Conservation (phyloP, 768 basidiomycete species). For the Candolleomyces aberdarensis region DNA sequence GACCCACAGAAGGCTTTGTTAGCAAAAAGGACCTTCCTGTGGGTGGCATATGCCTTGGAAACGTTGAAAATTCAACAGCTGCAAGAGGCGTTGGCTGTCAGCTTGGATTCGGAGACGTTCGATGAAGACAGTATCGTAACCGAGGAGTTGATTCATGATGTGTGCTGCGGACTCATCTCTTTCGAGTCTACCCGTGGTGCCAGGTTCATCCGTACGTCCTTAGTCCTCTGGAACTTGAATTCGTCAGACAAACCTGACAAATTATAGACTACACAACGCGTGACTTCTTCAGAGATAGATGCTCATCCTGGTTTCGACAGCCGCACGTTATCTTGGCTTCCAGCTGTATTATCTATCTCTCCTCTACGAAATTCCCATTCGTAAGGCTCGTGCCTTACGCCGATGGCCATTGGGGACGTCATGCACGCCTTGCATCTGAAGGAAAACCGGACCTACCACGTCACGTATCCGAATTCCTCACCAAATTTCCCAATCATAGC, state of each 20-base stretch:
- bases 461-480: too few relatives aligned
- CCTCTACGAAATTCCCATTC: too few relatives aligned
- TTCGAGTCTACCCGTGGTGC: background rate
- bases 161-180: conserved; percentile 1
- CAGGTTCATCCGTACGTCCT: background rate
- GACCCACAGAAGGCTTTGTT: background rate
- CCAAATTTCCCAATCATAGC: too few relatives aligned
- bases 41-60: background rate
- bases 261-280: conserved; percentile 1
- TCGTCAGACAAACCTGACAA: background rate
- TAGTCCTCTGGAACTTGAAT: background rate
- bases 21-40: background rate
- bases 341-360: too few relatives aligned
- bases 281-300: too few relatives aligned
- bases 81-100: background rate
- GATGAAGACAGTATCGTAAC: background rate
- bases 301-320: too few relatives aligned
- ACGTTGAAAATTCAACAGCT: background rate
- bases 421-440: too few relatives aligned
- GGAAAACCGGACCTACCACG: too few relatives aligned
- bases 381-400: too few relatives aligned
- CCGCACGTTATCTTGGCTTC: too few relatives aligned
- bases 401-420: too few relatives aligned
- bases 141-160: background rate
- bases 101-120: background rate